A percentile compares a stretch with the other conserved stretches of the same genome.
Evolutionary conservation across 352 stramenopile species (phyloP).

Genomic region (Halophytophthora polymorphica): DNA sequence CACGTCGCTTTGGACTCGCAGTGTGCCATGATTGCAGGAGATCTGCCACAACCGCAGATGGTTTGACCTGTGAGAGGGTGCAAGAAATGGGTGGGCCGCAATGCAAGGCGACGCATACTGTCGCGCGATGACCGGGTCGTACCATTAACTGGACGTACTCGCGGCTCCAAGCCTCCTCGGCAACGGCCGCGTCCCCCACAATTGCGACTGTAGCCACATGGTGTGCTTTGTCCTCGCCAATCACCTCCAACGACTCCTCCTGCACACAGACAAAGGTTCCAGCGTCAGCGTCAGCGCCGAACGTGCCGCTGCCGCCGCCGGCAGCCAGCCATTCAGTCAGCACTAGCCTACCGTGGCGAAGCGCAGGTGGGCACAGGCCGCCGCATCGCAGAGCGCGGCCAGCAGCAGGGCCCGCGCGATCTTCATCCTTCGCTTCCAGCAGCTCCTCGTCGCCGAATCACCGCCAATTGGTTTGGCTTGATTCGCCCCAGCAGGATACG

Average conservation of each 20-base stretch:
- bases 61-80: not conserved
- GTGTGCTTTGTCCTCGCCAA: conserved; percentile 13
- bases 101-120: not conserved
- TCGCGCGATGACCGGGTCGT: not conserved
- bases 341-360: conserved; percentile 16
- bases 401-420: conserved; percentile 15
- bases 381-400: conserved; percentile 1
- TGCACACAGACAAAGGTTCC: conserved; percentile 1
- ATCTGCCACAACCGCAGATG: conserved; percentile 12
- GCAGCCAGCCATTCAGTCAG: not conserved
- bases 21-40: conserved; percentile 17
- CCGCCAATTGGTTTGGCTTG: no score
- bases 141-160: conserved; percentile 16
- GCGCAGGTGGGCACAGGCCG: conserved; percentile 6
- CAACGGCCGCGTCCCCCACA: conserved; percentile 5
- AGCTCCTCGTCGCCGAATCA: no score
- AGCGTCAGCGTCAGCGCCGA: not conserved
- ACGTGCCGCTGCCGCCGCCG: no score
- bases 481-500: no score
- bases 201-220: conserved; percentile 3
- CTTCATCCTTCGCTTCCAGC: conserved; percentile 10
- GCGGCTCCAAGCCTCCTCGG: conserved; percentile 7
- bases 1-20: conserved; percentile 13
- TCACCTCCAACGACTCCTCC: conserved; percentile 20
- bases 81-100: not conserved